phyloP scores from a whole-genome alignment of 2,329 filamentous ascomycete genomes.

The Fusarium sp. region DNA sequence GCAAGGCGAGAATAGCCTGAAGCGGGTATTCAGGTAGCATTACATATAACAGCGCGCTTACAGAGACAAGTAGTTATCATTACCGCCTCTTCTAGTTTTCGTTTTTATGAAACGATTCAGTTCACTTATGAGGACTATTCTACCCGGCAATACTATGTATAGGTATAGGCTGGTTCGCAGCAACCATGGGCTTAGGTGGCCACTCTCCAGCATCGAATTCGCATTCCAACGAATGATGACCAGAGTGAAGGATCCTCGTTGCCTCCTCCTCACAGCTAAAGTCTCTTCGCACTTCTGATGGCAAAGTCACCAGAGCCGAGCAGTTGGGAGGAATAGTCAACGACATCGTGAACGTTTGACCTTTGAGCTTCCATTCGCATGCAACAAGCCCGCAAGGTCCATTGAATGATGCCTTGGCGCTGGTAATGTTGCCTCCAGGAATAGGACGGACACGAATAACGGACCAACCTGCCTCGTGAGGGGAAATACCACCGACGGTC shows the following conservation, averaged over 20 bases:
- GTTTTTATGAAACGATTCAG: background rate
- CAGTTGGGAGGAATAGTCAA: background rate
- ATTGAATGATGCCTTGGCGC: too few species aligned
- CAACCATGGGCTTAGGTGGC: conserved; percentile 9
- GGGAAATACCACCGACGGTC: too few species aligned
- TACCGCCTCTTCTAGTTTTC: background rate
- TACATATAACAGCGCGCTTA: background rate
- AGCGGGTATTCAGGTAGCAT: background rate
- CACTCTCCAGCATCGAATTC: background rate
- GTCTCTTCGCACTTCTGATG: background rate
- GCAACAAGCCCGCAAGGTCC: background rate
- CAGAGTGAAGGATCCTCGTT: background rate
- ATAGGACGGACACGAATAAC: too few species aligned
- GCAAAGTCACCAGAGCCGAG: background rate
- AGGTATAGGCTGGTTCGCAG: background rate
- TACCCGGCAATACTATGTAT: background rate
- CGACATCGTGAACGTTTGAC: background rate
- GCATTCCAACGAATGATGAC: background rate
- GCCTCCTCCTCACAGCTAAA: background rate
- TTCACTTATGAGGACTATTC: background rate
- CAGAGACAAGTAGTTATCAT: background rate
- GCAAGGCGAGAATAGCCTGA: background rate
- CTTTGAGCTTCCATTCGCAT: background rate
- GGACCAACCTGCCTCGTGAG: too few species aligned
- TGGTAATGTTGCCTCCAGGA: too few species aligned